Percentiles rank a stretch among this genome's conserved stretches.
Conservation (phyloP, 805 yeast species). For the Alloascoidea hylecoeti region DNA sequence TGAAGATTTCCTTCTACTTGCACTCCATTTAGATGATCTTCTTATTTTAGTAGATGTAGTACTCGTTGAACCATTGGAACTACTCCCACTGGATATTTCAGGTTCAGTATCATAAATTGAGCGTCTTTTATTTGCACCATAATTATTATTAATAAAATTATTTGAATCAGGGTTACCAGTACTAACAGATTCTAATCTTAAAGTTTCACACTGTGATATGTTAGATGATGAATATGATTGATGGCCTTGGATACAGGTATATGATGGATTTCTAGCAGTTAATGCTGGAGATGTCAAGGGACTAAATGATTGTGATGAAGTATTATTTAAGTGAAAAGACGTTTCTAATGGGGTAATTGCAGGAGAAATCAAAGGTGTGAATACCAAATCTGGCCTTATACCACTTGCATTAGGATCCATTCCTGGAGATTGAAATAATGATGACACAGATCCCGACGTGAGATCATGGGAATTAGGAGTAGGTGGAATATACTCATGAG, state of each 20-base stretch:
- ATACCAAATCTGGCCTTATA: constrained; percentile 30
- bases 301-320: background rate
- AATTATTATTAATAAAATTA: too few species aligned
- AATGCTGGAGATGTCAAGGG: background rate
- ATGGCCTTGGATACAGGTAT: too few species aligned
- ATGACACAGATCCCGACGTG: background rate
- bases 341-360: constrained; percentile 42
- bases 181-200: too few species aligned
- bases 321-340: background rate
- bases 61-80: background rate
- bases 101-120: background rate
- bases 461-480: constrained; percentile 1
- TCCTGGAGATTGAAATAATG: background rate
- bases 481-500: constrained; percentile 2
- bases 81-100: background rate
- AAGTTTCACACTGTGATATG: too few species aligned
- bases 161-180: too few species aligned
- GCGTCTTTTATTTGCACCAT: too few species aligned
- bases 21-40: background rate
- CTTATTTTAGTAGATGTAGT: background rate
- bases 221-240: too few species aligned
- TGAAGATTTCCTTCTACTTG: background rate
- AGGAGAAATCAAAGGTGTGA: constrained; percentile 60
- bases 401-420: background rate
- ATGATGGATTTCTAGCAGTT: background rate